Conservation (phyloP, 805 yeast genomes). For the Wickerhamomyces queroliae region DNA sequence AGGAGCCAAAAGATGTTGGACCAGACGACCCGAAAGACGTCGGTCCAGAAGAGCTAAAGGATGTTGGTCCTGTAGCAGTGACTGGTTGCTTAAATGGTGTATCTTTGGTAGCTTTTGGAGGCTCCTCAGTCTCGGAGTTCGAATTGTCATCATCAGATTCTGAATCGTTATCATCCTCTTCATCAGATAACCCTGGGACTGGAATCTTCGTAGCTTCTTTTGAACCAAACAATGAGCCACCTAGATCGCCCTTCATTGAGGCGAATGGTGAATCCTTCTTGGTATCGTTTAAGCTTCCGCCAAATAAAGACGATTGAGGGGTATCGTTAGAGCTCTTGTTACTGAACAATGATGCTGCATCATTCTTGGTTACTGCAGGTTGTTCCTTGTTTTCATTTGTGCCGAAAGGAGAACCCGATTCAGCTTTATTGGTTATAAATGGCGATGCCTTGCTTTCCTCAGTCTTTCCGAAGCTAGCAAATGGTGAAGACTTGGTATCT, state of each 20-base stretch:
- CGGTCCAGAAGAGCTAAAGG: not conserved
- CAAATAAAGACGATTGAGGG: not conserved
- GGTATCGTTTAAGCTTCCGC: not conserved
- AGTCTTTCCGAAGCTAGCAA: constrained; percentile 6
- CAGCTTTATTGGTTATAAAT: too few species aligned
- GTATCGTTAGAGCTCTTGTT: constrained; percentile 1
- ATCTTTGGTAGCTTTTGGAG: not conserved
- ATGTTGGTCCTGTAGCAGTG: not conserved
- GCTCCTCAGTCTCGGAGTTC: too few species aligned
- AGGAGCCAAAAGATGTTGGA: constrained; percentile 1
- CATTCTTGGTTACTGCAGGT: not conserved
- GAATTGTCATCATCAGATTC: too few species aligned
- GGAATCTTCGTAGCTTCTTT: not conserved
- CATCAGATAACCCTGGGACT: constrained; percentile 1
- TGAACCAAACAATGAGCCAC: not conserved
- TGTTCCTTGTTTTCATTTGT: not conserved
- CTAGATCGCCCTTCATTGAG: not conserved
- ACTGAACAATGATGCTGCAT: not conserved
- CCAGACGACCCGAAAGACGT: not conserved
- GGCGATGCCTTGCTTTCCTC: constrained; percentile 5
- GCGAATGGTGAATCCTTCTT: constrained; percentile 1
- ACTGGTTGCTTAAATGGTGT: not conserved
- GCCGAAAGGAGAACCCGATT: too few species aligned
- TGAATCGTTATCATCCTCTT: constrained; percentile 2
- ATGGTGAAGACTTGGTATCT: too few species aligned